phyloP scores from a whole-genome alignment of 169 alveolate species.

The Plasmodium falciparum region DNA sequence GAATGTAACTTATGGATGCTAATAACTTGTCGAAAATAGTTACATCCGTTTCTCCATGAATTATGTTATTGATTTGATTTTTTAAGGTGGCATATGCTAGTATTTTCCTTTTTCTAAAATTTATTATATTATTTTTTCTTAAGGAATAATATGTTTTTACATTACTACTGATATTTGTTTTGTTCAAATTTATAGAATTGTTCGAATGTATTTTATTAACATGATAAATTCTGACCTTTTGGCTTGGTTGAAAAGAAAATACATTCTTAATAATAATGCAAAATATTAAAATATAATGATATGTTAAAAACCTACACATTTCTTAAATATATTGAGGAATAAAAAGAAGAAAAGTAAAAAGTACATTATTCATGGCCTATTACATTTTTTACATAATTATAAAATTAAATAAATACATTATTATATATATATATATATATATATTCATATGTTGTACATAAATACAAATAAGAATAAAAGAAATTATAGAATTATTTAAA shows the following conservation, averaged over 20 bases:
- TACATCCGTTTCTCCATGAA: conserved; percentile 70
- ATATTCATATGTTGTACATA: background rate
- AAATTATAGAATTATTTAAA: too few relatives aligned
- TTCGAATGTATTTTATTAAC: background rate
- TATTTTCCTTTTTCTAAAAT: background rate
- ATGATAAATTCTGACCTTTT: conserved; percentile 3
- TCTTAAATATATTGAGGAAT: conserved; percentile 4
- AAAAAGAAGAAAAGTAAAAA: background rate
- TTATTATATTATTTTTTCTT: conserved; percentile 15
- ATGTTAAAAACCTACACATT: conserved; percentile 15
- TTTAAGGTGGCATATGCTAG: conserved; percentile 19
- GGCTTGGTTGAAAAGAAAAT: conserved; percentile 3
- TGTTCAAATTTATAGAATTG: background rate
- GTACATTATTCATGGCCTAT: background rate
- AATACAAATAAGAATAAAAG: background rate
- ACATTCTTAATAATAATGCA: conserved; percentile 4
- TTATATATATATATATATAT: background rate
- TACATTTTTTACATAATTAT: background rate
- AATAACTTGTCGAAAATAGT: conserved; percentile 37
- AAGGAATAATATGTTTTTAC: conserved; percentile 14
- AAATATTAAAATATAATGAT: conserved; percentile 8
- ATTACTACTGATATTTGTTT: background rate
- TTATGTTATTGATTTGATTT: conserved; percentile 22
- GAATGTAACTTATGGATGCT: conserved; percentile 53
- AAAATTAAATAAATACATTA: too few relatives aligned